These are phyloP conservation scores for Torrubiella hemipterigena DNA, from an alignment of 2,329 filamentous ascomycete species.

Conservation along the genomic window DNA sequence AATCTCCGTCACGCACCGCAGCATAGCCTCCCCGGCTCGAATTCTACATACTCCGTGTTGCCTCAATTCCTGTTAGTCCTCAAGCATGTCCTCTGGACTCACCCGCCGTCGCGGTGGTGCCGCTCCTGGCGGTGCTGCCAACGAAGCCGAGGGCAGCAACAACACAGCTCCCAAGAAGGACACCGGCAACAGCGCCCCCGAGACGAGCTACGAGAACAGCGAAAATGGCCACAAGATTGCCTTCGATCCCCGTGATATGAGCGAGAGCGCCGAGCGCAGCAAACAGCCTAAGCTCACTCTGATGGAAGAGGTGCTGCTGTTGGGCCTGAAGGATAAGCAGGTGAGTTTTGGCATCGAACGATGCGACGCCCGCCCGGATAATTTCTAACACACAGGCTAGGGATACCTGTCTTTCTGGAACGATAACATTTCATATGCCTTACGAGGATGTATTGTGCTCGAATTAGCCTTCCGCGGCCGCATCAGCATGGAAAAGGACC, in stretches of 20 bases:
- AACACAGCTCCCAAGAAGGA: constrained; percentile 42
- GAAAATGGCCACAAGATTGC: constrained; percentile 99
- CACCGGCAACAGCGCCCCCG: constrained; percentile 42
- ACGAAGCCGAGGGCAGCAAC: constrained; percentile 43
- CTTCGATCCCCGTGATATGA: constrained; percentile 93
- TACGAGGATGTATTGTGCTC: constrained; percentile 95
- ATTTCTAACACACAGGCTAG: constrained; percentile 28
- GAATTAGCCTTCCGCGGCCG: constrained; percentile 92
- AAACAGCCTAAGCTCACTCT: constrained; percentile 97
- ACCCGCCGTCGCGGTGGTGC: constrained; percentile 57
- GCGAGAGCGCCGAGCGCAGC: constrained; percentile 87
- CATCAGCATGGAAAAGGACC: constrained; percentile 97
- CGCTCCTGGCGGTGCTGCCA: constrained; percentile 39
- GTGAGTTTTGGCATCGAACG: constrained; percentile 33
- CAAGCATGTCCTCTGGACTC: constrained; percentile 36
- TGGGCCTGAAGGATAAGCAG: constrained; percentile 98
- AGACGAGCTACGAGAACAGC: constrained; percentile 80
- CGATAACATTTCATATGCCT: constrained; percentile 97
- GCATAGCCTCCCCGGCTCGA: not conserved
- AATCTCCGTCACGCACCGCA: not conserved
- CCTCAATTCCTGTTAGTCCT: too few relatives aligned
- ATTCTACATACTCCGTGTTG: not conserved
- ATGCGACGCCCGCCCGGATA: not conserved
- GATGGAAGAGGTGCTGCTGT: constrained; percentile 94
- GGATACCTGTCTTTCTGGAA: constrained; percentile 99